Conservation (phyloP, 164 flowering plant species). For the Vitis vinifera region DNA sequence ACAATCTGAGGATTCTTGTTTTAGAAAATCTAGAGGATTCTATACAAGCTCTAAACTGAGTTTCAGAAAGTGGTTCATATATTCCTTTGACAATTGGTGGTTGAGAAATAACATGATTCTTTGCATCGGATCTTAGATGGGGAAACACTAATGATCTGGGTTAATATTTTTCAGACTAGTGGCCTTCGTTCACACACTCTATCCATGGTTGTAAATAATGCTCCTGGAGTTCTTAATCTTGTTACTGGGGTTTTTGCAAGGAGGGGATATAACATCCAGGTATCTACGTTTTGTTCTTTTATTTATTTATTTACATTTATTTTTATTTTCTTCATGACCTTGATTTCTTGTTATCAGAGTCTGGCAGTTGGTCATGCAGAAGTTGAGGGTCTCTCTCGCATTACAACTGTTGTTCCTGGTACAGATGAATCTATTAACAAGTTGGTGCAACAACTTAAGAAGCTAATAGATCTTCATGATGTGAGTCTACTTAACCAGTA, state of each 20-base stretch:
- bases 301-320: not conserved
- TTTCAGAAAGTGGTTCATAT: not conserved
- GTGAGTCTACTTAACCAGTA: slow-evolving; percentile 31
- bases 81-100: not conserved
- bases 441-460: slow-evolving; percentile 86
- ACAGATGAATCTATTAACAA: slow-evolving; percentile 89
- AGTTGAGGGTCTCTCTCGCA: slow-evolving; percentile 81
- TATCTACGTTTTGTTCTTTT: not conserved
- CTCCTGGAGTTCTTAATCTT: slow-evolving; percentile 92
- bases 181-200: slow-evolving; percentile 93
- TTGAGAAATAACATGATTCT: too few relatives aligned
- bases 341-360: slow-evolving; percentile 52
- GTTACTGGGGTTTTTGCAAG: slow-evolving; percentile 91
- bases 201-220: slow-evolving; percentile 81
- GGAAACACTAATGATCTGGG: not conserved
- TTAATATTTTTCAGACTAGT: slow-evolving; percentile 51
- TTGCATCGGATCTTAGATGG: too few relatives aligned
- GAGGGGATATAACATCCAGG: slow-evolving; percentile 97
- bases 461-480: slow-evolving; percentile 85
- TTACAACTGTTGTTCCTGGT: slow-evolving; percentile 97
- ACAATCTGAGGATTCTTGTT: too few relatives aligned
- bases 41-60: not conserved
- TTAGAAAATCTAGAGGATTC: too few relatives aligned
- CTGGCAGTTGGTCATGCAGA: slow-evolving; percentile 97
- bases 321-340: not conserved